Conservation (phyloP, 306 rosid genomes). For the Rosa persica region DNA sequence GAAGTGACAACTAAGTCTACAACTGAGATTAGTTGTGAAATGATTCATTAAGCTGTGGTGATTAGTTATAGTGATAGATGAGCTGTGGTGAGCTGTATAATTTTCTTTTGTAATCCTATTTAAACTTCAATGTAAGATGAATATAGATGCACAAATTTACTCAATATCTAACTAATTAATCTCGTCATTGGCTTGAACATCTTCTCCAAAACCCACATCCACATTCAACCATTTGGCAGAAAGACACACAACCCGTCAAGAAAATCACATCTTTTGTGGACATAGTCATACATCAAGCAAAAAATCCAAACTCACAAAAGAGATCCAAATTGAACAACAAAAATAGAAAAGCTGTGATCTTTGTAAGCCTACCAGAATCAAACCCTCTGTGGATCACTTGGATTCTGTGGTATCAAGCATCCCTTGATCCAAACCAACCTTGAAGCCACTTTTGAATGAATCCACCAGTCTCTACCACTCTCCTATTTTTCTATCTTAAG, state of each 20-base stretch:
- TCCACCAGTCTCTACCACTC: neutral
- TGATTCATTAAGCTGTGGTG: no score
- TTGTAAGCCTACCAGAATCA: conserved; percentile 46
- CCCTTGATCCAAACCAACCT: conserved; percentile 58
- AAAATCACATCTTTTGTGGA: conserved; percentile 18
- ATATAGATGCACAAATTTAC: no score
- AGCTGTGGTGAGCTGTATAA: no score
- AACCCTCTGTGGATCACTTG: conserved; percentile 53
- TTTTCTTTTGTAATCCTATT: no score
- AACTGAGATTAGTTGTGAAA: no score
- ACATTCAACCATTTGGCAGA: conserved; percentile 12
- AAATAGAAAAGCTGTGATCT: neutral
- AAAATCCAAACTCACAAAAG: conserved; percentile 18
- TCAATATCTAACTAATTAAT: no score
- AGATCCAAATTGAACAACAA: conserved; percentile 26
- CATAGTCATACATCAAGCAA: conserved; percentile 25
- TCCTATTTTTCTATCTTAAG: no score
- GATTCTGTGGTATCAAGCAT: conserved; percentile 71
- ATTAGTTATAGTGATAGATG: no score
- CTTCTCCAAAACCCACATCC: no score
- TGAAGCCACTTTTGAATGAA: conserved; percentile 53
- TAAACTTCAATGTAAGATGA: no score
- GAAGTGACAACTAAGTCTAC: no score
- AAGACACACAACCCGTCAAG: neutral
- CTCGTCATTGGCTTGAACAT: no score